Evolutionary conservation across 805 yeast genomes (phyloP).

Genomic region (Torulaspora delbrueckii): DNA sequence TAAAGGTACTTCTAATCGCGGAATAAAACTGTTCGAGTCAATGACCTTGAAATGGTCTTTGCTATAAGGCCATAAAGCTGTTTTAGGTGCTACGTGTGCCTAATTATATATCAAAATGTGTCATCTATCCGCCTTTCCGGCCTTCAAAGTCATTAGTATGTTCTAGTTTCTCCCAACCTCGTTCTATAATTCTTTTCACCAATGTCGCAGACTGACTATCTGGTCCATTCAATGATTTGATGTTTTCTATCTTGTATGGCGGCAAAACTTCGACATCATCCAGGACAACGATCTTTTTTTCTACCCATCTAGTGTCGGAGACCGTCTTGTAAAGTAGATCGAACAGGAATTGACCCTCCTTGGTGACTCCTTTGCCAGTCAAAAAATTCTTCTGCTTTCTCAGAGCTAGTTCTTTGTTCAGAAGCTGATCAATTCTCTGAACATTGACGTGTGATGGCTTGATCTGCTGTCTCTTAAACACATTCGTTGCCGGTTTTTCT

Average conservation of each 20-base stretch:
- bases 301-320: conserved; percentile 44
- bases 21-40: conserved; percentile 48
- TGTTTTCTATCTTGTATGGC: conserved; percentile 39
- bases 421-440: conserved; percentile 25
- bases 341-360: conserved; percentile 44
- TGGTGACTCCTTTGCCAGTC: conserved; percentile 37
- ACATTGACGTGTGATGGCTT: conserved; percentile 35
- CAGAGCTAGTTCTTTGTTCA: conserved; percentile 25
- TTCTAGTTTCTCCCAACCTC: conserved; percentile 44
- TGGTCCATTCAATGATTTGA: conserved; percentile 18
- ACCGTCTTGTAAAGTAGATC: conserved; percentile 42
- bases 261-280: conserved; percentile 44
- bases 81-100: background rate
- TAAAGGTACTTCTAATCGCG: conserved; percentile 54
- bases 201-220: conserved; percentile 36
- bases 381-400: conserved; percentile 24
- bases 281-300: conserved; percentile 41
- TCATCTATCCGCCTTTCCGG: conserved; percentile 49
- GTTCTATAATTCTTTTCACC: conserved; percentile 47
- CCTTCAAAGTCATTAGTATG: conserved; percentile 22
- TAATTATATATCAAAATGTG: conserved; percentile 1
- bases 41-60: conserved; percentile 37
- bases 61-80: background rate
- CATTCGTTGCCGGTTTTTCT: conserved; percentile 31
- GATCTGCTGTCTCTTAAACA: conserved; percentile 34